phyloP scores from a whole-genome alignment of 352 stramenopile species.

The Globisporangium uncinulatum region DNA sequence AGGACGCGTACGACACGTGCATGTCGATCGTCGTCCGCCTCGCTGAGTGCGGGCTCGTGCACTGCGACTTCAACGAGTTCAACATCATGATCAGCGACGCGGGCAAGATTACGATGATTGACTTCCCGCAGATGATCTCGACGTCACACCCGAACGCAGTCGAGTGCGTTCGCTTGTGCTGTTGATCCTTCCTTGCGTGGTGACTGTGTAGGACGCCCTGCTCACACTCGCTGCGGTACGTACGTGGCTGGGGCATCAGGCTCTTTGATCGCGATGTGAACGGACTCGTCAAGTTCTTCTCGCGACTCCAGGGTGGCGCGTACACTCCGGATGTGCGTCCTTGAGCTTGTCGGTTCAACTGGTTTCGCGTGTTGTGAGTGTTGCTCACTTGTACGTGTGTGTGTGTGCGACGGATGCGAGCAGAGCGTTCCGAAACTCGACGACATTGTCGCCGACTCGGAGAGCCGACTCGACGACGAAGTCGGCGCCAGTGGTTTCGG shows the following conservation, averaged over 20 bases:
- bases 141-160: slow-evolving; percentile 97
- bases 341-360: slow-evolving; percentile 2
- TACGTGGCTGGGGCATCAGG: slow-evolving; percentile 15
- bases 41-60: slow-evolving; percentile 96
- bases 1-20: slow-evolving; percentile 93
- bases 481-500: slow-evolving; percentile 79
- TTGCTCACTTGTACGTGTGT: too few species aligned
- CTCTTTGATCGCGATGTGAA: slow-evolving; percentile 95
- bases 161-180: slow-evolving; percentile 72
- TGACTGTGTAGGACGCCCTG: background rate
- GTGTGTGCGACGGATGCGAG: too few species aligned
- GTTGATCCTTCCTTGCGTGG: background rate
- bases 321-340: slow-evolving; percentile 83
- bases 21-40: slow-evolving; percentile 97
- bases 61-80: slow-evolving; percentile 99
- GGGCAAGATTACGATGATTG: slow-evolving; percentile 98
- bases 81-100: slow-evolving; percentile 98
- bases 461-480: slow-evolving; percentile 58
- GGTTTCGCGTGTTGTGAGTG: background rate
- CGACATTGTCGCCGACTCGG: slow-evolving; percentile 66
- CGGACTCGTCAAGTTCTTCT: slow-evolving; percentile 96
- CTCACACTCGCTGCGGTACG: slow-evolving; percentile 1
- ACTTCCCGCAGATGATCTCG: slow-evolving; percentile 99
- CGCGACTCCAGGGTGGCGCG: slow-evolving; percentile 67
- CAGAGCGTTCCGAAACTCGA: slow-evolving; percentile 47